Conservation (phyloP, 1,284 basidiomycete species). For the Trichosporon faecale region DNA sequence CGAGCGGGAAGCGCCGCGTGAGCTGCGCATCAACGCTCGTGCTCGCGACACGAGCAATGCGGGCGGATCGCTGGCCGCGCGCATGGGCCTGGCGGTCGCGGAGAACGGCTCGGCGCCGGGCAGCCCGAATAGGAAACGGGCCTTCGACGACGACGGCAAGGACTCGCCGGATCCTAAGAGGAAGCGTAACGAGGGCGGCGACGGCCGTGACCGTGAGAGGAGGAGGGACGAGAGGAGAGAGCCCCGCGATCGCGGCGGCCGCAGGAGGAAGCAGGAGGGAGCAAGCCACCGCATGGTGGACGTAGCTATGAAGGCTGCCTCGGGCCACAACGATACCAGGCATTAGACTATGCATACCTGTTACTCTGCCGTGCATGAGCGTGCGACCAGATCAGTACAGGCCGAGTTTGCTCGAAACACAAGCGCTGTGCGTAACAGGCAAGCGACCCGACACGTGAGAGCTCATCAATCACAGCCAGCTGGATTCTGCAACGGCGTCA, state of each 20-base stretch:
- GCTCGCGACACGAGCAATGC: not conserved
- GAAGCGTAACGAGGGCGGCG: conserved; percentile 8
- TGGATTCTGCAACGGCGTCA: too few species aligned
- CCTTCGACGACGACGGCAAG: not conserved
- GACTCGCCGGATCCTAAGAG: conserved; percentile 2
- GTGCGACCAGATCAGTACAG: too few species aligned
- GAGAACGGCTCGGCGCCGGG: not conserved
- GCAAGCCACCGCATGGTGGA: not conserved
- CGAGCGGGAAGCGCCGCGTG: conserved; percentile 5
- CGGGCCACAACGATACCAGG: not conserved
- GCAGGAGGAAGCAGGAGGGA: not conserved
- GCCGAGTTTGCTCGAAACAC: too few species aligned
- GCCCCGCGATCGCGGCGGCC: conserved; percentile 8
- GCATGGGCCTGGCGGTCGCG: not conserved
- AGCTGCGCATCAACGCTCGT: not conserved
- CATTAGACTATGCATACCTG: conserved; percentile 12
- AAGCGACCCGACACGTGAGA: too few species aligned
- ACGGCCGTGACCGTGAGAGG: conserved; percentile 10
- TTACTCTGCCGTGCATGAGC: not conserved
- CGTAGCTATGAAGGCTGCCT: not conserved
- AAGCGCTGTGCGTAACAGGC: too few species aligned
- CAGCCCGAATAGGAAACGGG: conserved; percentile 8
- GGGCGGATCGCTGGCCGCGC: not conserved
- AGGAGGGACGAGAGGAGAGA: conserved; percentile 5
- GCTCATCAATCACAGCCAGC: too few species aligned